Base-by-base conservation (phyloP, 257 asterid species). In the Plantago major region DNA sequence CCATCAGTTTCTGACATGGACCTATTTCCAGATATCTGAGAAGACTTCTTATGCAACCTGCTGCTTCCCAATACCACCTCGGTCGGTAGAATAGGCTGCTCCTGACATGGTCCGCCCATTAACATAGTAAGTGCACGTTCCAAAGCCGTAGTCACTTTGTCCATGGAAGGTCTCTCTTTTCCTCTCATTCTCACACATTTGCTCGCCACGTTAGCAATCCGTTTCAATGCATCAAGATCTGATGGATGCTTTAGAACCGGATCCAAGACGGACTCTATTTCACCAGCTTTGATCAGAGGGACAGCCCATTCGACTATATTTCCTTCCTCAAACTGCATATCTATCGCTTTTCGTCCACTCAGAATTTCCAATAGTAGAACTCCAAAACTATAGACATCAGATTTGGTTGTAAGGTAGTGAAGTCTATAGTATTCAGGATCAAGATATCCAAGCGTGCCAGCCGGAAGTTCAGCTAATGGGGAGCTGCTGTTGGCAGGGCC, bases 361-460 rank as follows among this genome's bases (percentile, higher is more conserved):
- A 89, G 82, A 33, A 89, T 89, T 86, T 89, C 97, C 67, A 89
- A 69, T 60, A 89, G 77, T 75, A 86, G 67, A 57, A 89, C 81
- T 51, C 95, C 97, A 59, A 86, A 89, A 50, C 97, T 89, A 67
- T 80, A 89, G 1, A 89, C 95, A 65, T 86, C 97, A 62, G 79
- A 86, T 43, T 89, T 89, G 0, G 91, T 77, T 40, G 95, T 86
- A 65, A 89, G 63, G 72, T 82, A 79, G 67, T 86, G 94, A 14
- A 94, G 97, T 60, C 95, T 89, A 0, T 84, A 84, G 71, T 89
- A 89, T 46, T 83, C 65, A 45, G 97, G 97, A 71, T 89, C 97
- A 65, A 89, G 74, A 70, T 86, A 89, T n/a, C 97, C 97, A 95
- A 89, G 84, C 12, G 95, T 86, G 46, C 97, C 97, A 5, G 97